A percentile compares a stretch with the other conserved stretches of the same genome.
Conservation (phyloP, 2,329 filamentous ascomycete species). For the Colletotrichum sp. region DNA sequence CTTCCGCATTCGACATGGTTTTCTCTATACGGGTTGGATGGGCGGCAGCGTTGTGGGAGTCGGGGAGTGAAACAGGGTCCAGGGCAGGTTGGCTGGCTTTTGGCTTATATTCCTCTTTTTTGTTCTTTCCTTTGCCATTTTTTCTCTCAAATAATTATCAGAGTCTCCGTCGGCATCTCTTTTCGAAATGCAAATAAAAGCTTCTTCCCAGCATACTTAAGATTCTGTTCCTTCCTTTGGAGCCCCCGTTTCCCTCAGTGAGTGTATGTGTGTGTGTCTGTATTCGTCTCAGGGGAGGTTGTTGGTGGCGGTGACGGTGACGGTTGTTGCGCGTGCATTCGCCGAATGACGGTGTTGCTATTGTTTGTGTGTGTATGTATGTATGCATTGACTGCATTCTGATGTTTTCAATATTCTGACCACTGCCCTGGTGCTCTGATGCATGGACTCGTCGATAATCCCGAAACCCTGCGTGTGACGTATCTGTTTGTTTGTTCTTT, state of each 20-base stretch:
- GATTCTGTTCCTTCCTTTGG: not conserved
- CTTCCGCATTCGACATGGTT: constrained; percentile 11
- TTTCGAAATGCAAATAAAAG: not conserved
- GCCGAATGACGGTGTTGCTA: not conserved
- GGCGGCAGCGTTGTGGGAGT: constrained; percentile 25
- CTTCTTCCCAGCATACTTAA: not conserved
- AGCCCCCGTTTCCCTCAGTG: not conserved
- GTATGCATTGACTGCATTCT: not conserved
- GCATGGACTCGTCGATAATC: not conserved
- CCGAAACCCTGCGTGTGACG: not conserved
- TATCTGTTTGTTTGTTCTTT: not conserved
- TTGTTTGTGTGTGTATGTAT: not conserved
- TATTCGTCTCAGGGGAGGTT: not conserved
- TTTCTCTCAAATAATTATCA: not conserved
- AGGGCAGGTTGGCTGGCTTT: constrained; percentile 18
- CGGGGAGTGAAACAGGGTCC: constrained; percentile 20
- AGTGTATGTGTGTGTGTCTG: not conserved
- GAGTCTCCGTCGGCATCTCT: not conserved
- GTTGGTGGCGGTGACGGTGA: not conserved
- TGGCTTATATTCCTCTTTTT: not conserved
- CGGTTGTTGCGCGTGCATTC: not conserved
- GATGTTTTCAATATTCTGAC: not conserved
- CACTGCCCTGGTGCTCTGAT: not conserved
- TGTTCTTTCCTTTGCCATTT: not conserved
- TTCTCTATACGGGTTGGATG: constrained; percentile 19